Conservation (phyloP, 345 rosid genomes). For the Euphorbia pulcherrima region DNA sequence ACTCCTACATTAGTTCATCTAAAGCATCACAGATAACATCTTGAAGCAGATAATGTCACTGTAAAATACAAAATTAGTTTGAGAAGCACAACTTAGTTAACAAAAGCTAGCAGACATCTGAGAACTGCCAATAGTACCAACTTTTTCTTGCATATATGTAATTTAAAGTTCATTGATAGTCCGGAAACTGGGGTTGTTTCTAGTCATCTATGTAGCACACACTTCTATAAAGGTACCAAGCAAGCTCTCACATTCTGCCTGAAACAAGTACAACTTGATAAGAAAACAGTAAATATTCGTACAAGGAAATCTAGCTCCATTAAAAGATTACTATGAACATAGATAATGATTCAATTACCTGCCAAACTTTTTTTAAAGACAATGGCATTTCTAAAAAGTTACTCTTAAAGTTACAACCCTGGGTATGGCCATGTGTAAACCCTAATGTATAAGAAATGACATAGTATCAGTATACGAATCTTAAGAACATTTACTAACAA, state of each 20-base stretch:
- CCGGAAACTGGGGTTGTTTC: background rate
- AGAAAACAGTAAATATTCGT: background rate
- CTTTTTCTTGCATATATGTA: conserved; percentile 2
- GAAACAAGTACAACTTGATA: background rate
- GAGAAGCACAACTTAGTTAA: background rate
- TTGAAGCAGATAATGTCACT: background rate
- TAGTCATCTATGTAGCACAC: background rate
- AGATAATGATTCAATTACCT: background rate
- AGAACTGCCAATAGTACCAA: background rate
- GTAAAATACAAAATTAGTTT: background rate
- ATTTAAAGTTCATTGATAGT: background rate
- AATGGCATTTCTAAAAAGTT: background rate
- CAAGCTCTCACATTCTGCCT: background rate
- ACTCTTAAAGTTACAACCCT: background rate
- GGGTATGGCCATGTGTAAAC: background rate
- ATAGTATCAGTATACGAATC: background rate
- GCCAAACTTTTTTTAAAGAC: background rate
- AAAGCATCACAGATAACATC: background rate
- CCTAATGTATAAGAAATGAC: background rate
- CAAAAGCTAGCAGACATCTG: background rate
- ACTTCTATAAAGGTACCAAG: background rate
- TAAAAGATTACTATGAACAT: background rate
- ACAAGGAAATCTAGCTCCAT: background rate
- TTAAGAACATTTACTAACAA: background rate
- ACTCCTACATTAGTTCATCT: background rate